Percentiles rank a stretch among this genome's conserved stretches.
These are phyloP conservation scores for Colletotrichum liriopes DNA, from an alignment of 2,329 filamentous ascomycete genomes.

Conservation along the genomic window DNA sequence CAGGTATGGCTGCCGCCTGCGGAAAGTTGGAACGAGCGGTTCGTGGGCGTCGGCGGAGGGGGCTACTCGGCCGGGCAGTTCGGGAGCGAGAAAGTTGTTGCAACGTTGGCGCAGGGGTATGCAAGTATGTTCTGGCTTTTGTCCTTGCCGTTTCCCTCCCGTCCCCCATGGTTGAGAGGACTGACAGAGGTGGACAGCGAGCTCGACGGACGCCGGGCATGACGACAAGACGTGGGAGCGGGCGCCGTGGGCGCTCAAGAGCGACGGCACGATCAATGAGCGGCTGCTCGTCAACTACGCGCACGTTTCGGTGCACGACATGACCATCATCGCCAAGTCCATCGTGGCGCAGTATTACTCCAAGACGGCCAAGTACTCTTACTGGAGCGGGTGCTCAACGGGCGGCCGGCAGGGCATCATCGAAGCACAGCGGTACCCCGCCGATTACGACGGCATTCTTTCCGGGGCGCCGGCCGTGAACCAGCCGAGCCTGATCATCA, in stretches of 20 bases:
- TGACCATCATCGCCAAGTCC: constrained; percentile 64
- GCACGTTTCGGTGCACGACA: constrained; percentile 40
- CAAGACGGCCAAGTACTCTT: constrained; percentile 58
- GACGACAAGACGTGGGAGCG: constrained; percentile 24
- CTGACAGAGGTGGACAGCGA: constrained; percentile 20
- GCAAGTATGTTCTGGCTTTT: constrained; percentile 22
- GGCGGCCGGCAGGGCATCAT: constrained; percentile 71
- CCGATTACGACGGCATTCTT: constrained; percentile 69
- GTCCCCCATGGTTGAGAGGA: background rate
- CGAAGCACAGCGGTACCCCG: constrained; percentile 66
- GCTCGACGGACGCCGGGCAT: constrained; percentile 37
- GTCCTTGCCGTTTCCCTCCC: too few relatives aligned
- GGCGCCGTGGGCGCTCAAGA: constrained; percentile 45
- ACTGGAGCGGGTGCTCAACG: constrained; percentile 68
- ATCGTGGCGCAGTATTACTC: constrained; percentile 65
- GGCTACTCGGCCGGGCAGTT: constrained; percentile 49
- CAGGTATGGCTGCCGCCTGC: constrained; percentile 47
- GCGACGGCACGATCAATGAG: constrained; percentile 38
- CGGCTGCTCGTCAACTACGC: constrained; percentile 35
- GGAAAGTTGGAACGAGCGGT: constrained; percentile 50
- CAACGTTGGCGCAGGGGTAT: constrained; percentile 35
- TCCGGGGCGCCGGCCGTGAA: constrained; percentile 62
- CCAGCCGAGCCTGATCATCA: constrained; percentile 37
- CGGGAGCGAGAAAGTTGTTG: constrained; percentile 34
- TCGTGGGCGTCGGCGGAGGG: constrained; percentile 51